Conservation (phyloP, 116 monocot genomes). For the Papilionanthe hybrid region DNA sequence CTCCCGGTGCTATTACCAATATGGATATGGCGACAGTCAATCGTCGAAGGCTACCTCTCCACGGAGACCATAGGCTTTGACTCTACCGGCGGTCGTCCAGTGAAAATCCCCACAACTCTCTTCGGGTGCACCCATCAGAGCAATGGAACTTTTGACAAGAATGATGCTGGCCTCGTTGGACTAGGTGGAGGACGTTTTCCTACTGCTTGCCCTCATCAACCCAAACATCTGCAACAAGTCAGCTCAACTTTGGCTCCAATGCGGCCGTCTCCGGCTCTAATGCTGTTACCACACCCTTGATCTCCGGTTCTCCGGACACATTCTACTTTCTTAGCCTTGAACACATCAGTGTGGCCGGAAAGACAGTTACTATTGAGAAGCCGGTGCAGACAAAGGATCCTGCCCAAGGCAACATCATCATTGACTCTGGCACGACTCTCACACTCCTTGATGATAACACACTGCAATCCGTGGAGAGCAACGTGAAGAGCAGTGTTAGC, state of each 20-base stretch:
- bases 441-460: slow-evolving; percentile 1
- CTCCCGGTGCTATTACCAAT: slow-evolving; percentile 16
- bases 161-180: slow-evolving; percentile 36
- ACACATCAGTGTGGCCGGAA: neutral
- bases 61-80: slow-evolving; percentile 35
- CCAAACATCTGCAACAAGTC: neutral
- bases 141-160: slow-evolving; percentile 26
- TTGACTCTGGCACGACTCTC: slow-evolving; percentile 14
- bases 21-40: slow-evolving; percentile 28
- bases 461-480: neutral
- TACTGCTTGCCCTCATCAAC: slow-evolving; percentile 33
- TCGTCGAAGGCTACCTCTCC: slow-evolving; percentile 26
- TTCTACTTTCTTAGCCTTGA: slow-evolving; percentile 11
- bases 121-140: slow-evolving; percentile 47
- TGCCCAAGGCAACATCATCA: slow-evolving; percentile 6
- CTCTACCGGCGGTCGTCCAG: neutral
- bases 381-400: neutral
- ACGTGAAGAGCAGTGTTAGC: neutral
- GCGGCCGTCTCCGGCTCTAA: neutral
- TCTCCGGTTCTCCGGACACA: neutral
- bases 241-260: slow-evolving; percentile 26
- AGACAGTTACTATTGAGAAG: neutral
- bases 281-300: slow-evolving; percentile 8
- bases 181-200: slow-evolving; percentile 46
- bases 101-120: slow-evolving; percentile 14